Conservation (phyloP, 106 monocot genomes). For the Gastrodia elata region DNA sequence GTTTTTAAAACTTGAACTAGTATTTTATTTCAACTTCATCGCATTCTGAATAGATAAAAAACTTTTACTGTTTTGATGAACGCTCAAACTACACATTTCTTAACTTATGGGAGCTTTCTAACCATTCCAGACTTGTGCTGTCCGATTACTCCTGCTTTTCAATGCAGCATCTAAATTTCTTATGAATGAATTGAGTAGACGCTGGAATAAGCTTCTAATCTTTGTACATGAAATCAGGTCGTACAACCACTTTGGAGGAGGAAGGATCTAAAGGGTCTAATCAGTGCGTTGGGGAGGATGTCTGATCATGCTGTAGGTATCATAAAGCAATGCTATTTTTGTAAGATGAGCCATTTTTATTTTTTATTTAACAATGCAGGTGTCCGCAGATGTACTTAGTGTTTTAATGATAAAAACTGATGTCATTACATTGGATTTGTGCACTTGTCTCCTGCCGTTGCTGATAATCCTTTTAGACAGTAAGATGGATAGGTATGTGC, state of each 20-base stretch:
- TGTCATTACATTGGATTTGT: slow-evolving; percentile 51
- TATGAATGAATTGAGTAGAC: not conserved
- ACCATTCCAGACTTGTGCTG: not conserved
- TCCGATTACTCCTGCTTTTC: not conserved
- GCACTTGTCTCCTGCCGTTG: slow-evolving; percentile 53
- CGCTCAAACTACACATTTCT: not conserved
- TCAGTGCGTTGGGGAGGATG: slow-evolving; percentile 75
- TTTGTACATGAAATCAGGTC: slow-evolving; percentile 30
- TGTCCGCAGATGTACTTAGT: slow-evolving; percentile 66
- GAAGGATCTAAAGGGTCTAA: slow-evolving; percentile 67
- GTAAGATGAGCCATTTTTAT: not conserved
- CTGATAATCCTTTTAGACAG: slow-evolving; percentile 55
- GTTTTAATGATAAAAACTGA: slow-evolving; percentile 42
- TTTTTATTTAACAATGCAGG: slow-evolving; percentile 22
- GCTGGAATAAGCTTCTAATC: not conserved
- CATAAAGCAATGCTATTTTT: not conserved
- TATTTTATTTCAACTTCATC: too few relatives aligned
- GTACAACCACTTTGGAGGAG: slow-evolving; percentile 70
- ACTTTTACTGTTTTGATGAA: too few relatives aligned
- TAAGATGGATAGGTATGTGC: slow-evolving; percentile 74
- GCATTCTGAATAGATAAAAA: too few relatives aligned
- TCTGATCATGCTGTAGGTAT: slow-evolving; percentile 86
- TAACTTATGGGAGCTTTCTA: not conserved
- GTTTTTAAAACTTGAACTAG: too few relatives aligned
- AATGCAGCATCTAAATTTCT: not conserved